These are phyloP conservation scores for Pseudogymnoascus sp. DNA, from an alignment of 2,329 filamentous ascomycete genomes.

Conservation along the genomic window DNA sequence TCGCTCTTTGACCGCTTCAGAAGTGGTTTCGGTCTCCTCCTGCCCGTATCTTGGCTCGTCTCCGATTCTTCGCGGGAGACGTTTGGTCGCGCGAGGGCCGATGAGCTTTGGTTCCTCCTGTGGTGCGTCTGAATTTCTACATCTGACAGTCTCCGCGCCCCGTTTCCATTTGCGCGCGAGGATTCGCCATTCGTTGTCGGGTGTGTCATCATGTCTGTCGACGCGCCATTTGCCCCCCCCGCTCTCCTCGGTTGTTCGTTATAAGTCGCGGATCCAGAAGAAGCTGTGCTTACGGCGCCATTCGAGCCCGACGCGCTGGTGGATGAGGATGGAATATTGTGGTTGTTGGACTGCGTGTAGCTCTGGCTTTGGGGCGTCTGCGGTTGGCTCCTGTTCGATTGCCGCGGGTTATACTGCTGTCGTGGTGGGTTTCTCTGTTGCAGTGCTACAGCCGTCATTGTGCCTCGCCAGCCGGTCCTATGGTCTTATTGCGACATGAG, in stretches of 20 bases:
- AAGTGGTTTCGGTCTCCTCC: constrained; percentile 20
- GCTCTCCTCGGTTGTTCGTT: not conserved
- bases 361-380: constrained; percentile 2
- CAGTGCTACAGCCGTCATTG: constrained; percentile 28
- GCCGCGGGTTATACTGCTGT: constrained; percentile 23
- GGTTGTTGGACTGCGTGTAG: not conserved
- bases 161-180: not conserved
- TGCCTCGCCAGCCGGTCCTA: constrained; percentile 13
- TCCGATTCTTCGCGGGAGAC: constrained; percentile 7
- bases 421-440: constrained; percentile 22
- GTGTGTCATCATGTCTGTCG: not conserved
- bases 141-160: not conserved
- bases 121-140: not conserved
- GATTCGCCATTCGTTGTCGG: constrained; percentile 2
- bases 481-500: constrained; percentile 8
- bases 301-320: constrained; percentile 6
- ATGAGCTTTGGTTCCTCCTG: not conserved
- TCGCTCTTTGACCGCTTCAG: constrained; percentile 41
- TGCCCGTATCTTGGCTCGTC: constrained; percentile 19
- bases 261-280: not conserved
- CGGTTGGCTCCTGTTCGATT: constrained; percentile 10
- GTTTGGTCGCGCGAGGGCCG: not conserved
- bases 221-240: constrained; percentile 1
- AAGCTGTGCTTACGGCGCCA: constrained; percentile 1
- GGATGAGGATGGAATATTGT: not conserved